These are phyloP conservation scores for Betula pendula DNA, from an alignment of 306 rosid genomes.

Conservation along the genomic window DNA sequence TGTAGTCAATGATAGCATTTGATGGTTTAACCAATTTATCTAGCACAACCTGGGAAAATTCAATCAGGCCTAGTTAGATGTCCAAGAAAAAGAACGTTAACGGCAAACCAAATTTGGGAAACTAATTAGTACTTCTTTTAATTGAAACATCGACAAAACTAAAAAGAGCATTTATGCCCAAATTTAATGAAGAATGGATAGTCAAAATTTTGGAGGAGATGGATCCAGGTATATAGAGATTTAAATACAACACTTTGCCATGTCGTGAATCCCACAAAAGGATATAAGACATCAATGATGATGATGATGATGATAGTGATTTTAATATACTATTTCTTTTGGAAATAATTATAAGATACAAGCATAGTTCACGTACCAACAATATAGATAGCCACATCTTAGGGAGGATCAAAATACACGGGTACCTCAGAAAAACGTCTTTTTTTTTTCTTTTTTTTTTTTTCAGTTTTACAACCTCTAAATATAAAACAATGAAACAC, in stretches of 20 bases:
- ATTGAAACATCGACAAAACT: not conserved
- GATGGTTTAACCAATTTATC: slow-evolving; percentile 93
- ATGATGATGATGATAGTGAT: not conserved
- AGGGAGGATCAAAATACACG: not conserved
- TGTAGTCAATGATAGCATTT: slow-evolving; percentile 74
- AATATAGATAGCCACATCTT: not conserved
- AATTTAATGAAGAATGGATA: slow-evolving; percentile 5
- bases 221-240: not conserved
- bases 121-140: slow-evolving; percentile 11
- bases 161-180: slow-evolving; percentile 5
- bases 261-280: not conserved
- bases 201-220: not conserved
- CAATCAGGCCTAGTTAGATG: slow-evolving; percentile 8
- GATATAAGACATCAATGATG: not conserved
- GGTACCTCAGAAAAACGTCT: slow-evolving; percentile 1
- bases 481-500: not conserved
- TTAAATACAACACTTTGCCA: slow-evolving; percentile 1
- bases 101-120: not conserved
- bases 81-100: not conserved
- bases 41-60: slow-evolving; percentile 65
- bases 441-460: not conserved
- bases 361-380: not conserved
- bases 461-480: not conserved
- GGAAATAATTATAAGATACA: not conserved
- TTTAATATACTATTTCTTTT: not conserved